Evolutionary conservation across 441 rosid species (phyloP), one percentile per base, ranked within the genome.

Genomic region (Flueggea neowawraea): DNA sequence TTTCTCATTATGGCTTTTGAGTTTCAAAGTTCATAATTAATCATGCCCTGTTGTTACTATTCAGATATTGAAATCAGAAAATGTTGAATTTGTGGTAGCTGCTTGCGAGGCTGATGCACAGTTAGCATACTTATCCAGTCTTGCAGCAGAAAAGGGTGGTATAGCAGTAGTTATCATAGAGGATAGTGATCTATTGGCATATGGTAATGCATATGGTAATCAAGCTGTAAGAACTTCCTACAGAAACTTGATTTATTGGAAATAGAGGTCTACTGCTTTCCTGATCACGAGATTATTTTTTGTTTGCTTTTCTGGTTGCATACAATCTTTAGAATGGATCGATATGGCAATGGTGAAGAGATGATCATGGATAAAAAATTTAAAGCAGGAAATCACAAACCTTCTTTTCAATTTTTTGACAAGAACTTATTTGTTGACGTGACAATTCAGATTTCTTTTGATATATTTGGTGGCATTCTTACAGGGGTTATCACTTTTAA

Each of bases 81-180:
- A 88, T 52, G 65, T 92, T 45, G 94, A 92, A 73, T 90, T 80
- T 74, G 80, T 92, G 62, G 98, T 90, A 74, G n/a, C 92, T 63
- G 96, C 97, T 2, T 90, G 90, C 14, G 96, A 92, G 81, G 98
- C 98, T 33, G 98, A 92, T 81, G 98, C 97, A 64, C 96, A 92
- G 70, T 76, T 90, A 69, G 97, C 94, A 15, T 85, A 92, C 60
- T 68, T 90, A 58, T 79, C 89, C 59, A 80, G 87, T 71, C 85
- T 88, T 52, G 84, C 78, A 59, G 73, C 69, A 39, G 90, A 73
- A 67, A 66, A 81, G 57, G 97, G 92, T 12, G 98, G 96, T 45
- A 69, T 90, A 68, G 79, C 69, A 33, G 94, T 96, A 43, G 97
- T 92, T 60, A 88, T 90, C 55, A 88, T 97, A 1, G 96, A 92